Evolutionary conservation across 495 filamentous ascomycete genomes (phyloP), one percentile per base, ranked within the genome.

Genomic region (Aspergillus cristatus): DNA sequence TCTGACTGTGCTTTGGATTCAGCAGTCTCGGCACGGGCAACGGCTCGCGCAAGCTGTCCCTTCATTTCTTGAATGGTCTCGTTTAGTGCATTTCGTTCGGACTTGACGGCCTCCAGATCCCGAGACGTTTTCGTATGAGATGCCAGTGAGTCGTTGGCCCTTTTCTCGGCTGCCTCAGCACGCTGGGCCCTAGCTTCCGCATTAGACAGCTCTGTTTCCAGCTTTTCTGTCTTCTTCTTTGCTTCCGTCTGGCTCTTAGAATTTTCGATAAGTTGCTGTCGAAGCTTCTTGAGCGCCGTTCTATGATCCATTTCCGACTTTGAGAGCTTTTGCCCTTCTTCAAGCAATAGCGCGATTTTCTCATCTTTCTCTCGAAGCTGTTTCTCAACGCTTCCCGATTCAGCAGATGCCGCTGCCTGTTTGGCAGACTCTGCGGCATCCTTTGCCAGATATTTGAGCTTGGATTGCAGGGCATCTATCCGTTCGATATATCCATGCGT

Each of bases 401-500:
- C 65, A 2, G 82, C 76, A 13, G 70, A 65, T 3, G 71, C 59
- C 2, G 75, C 78, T 3, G 79, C 74, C 35, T 70, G 73, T 43
- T 75, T 74, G 4, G 88, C 81, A 1, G 80, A 68, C 18, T 86
- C 82, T 1, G 81, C 76, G 25, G 81, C 79, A 44, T 88, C 81
- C 37, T 78, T 81, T 2, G 88, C 79, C 3, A 97, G 70, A 53
- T 90, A 94, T 38, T 84, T 78, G 17, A 98, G 68, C 52, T 96
- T 96, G 6, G 85, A 76, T 54, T 95, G 84, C 7, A 98, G 67
- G 14, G 93, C 84, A 60, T 97, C 91, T 28, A 97, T 94, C 2
- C 85, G 79, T 59, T 96, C 91, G 10, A 89, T 74, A 41, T 93
- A 89, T 8, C 64, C 71, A 46, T 91, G 77, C 13, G 82, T 70